Evolutionary conservation across 2,329 filamentous ascomycete genomes (phyloP), one percentile per base, ranked within the genome.

Genomic region (Trichoderma asperellum): DNA sequence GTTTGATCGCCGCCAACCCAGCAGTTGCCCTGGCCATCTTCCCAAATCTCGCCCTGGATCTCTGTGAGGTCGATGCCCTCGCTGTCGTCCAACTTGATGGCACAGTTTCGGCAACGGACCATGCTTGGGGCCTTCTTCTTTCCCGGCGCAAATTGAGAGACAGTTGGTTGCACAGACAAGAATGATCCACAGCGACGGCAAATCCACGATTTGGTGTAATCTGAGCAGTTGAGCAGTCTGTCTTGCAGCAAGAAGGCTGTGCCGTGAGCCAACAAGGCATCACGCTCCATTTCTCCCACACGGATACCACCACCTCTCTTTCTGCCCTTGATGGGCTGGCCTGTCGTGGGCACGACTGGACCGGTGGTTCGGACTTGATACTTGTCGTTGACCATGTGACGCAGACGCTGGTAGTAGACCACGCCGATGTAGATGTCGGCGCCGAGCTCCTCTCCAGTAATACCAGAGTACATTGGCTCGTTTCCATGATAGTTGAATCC

Each of bases 301-400:
- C 96, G 94, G 78, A 99, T 97, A 90, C 96, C 96, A 83, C 96
- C 96, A 77, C 95, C 96, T 81, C 95, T 93, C 79, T 96, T 96
- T 79, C 96, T 87, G 73, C 96, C 96, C 84, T 98, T 97, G 85
- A 99, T 96, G 52, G 96, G 96, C 79, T 99, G 96, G 37, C 95
- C 94, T 0, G 95, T 98, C 18, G 96, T 89, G 29, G 91, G 88
- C 68, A 96, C 96, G 55, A 97, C 91, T 0, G 94, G 94, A 68
- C 96, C 96, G 0, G 96, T 98, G 2, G 96, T 98, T 81, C 96
- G 90, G 68, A 98, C 96, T 81, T 99, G 96, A 86, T 92, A 99
- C 82, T 99, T 99, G 82, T 99, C 96, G 87, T 97, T 98, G 68
- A 99, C 96, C 96, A 99, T 99, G 90, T 99, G 96, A 79, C 96